Percentiles rank a stretch among this genome's conserved stretches.
These are phyloP conservation scores for Sarocladiaceae sp. DNA, from an alignment of 2,329 filamentous ascomycete species.

Conservation along the genomic window DNA sequence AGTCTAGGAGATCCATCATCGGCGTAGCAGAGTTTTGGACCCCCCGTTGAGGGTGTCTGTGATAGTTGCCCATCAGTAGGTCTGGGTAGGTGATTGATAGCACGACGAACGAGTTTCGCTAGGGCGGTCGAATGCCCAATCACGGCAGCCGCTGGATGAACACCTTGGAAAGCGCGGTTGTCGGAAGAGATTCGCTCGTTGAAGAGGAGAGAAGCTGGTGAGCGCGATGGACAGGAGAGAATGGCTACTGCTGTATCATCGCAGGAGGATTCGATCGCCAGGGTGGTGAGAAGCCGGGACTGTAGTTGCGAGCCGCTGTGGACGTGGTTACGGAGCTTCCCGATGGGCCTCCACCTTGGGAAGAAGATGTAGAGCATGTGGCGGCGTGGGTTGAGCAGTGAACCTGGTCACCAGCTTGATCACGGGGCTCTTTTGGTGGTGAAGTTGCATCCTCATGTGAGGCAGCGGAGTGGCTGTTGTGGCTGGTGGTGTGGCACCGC, in stretches of 20 bases:
- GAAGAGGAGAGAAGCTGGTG: constrained; percentile 54
- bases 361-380: background rate
- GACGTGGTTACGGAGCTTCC: background rate
- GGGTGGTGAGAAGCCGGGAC: constrained; percentile 41
- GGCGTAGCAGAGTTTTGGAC: constrained; percentile 12
- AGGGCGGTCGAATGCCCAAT: constrained; percentile 71
- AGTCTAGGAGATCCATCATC: constrained; percentile 19
- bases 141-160: constrained; percentile 74
- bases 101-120: constrained; percentile 61
- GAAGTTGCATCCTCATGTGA: too few relatives aligned
- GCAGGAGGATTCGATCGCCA: constrained; percentile 82
- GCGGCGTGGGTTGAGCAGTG: background rate
- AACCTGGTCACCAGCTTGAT: too few relatives aligned
- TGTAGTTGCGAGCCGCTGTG: background rate
- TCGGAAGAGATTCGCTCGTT: constrained; percentile 80
- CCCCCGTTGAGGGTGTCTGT: constrained; percentile 6
- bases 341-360: background rate
- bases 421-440: too few relatives aligned
- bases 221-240: constrained; percentile 51
- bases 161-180: constrained; percentile 68
- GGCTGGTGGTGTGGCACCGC: too few relatives aligned
- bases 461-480: too few relatives aligned
- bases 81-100: constrained; percentile 49
- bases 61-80: constrained; percentile 15
- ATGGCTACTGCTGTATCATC: constrained; percentile 92